These are phyloP conservation scores for Tolypocladium tundrense DNA, from an alignment of 2,329 filamentous ascomycete genomes.

Conservation along the genomic window DNA sequence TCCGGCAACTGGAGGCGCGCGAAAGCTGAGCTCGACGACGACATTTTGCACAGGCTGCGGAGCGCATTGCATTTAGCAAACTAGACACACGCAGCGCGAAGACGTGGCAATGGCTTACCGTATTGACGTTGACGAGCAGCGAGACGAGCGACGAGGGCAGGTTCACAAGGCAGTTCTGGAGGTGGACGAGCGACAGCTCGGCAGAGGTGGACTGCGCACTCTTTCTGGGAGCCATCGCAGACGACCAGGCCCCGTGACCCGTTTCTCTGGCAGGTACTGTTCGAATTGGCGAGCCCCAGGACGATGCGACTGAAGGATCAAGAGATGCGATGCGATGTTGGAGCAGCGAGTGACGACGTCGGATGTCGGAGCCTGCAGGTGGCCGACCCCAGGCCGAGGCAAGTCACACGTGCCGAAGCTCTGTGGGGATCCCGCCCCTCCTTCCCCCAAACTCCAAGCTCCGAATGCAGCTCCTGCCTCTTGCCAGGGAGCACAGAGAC, in stretches of 20 bases:
- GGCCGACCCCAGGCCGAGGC: slow-evolving; percentile 18
- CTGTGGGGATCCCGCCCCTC: neutral
- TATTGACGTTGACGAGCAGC: slow-evolving; percentile 79
- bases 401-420: slow-evolving; percentile 22
- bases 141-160: slow-evolving; percentile 77
- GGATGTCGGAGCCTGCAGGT: neutral
- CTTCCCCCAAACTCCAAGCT: neutral
- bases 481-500: neutral
- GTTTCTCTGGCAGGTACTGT: neutral
- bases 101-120: slow-evolving; percentile 44
- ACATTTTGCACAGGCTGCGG: slow-evolving; percentile 84
- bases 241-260: neutral
- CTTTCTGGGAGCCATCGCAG: slow-evolving; percentile 37
- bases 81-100: neutral
- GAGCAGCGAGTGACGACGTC: neutral
- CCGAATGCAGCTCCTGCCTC: neutral
- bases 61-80: slow-evolving; percentile 9
- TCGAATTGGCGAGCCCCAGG: neutral
- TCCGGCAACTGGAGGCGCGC: slow-evolving; percentile 36
- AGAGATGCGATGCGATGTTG: neutral
- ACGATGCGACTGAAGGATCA: slow-evolving; percentile 1
- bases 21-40: slow-evolving; percentile 78
- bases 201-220: slow-evolving; percentile 58
- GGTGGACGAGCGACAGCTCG: slow-evolving; percentile 73
- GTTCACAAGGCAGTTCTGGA: slow-evolving; percentile 94